Percentiles rank a stretch among this genome's conserved stretches.
phyloP scores from a whole-genome alignment of 148 eudicot genomes.

The Silene conica region DNA sequence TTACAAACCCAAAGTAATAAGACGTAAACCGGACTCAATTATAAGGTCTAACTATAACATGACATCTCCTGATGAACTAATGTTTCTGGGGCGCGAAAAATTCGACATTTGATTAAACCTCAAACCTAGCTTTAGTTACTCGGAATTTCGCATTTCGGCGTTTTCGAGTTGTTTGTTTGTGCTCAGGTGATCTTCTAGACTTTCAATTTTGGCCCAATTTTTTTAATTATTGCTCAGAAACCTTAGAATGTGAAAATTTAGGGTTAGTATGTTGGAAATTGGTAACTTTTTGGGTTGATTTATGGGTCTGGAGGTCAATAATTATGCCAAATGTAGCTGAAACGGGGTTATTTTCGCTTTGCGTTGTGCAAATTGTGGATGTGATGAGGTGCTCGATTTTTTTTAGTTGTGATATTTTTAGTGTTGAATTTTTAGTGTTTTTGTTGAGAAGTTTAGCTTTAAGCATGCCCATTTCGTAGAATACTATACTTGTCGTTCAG shows the following conservation, averaged over 20 bases:
- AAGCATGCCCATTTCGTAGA: neutral
- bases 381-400: constrained; percentile 10
- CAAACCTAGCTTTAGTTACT: neutral
- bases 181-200: constrained; percentile 33
- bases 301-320: constrained; percentile 1
- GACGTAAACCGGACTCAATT: too few species aligned
- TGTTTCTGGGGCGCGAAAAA: constrained; percentile 20
- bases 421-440: constrained; percentile 13
- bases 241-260: constrained; percentile 30
- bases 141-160: constrained; percentile 15
- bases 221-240: constrained; percentile 15
- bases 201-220: constrained; percentile 32
- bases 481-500: neutral
- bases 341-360: constrained; percentile 2
- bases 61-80: too few species aligned
- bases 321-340: constrained; percentile 10
- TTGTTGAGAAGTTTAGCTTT: constrained; percentile 8
- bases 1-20: too few species aligned
- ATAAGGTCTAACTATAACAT: too few species aligned
- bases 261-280: constrained; percentile 19
- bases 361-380: constrained; percentile 12
- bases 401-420: neutral
- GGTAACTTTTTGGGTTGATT: constrained; percentile 9
- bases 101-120: constrained; percentile 2
- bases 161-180: constrained; percentile 12